Percentiles rank a stretch among this genome's conserved stretches.
Evolutionary conservation across 441 rosid genomes (phyloP).

Genomic region (Populus tomentosa): DNA sequence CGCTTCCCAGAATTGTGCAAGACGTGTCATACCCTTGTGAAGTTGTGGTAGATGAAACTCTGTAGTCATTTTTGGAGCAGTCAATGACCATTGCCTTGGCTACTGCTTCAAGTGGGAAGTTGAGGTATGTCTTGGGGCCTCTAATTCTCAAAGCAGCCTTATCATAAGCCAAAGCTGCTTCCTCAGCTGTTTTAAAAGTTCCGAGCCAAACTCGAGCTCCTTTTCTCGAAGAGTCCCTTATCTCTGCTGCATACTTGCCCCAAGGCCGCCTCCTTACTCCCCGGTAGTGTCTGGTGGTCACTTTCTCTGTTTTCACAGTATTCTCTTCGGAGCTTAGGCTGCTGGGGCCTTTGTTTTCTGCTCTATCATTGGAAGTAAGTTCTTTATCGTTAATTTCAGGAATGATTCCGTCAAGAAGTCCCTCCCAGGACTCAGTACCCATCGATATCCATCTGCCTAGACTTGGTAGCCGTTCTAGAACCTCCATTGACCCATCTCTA

Average conservation of each 20-base stretch:
- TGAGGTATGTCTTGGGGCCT: conserved; percentile 63
- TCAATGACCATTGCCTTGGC: conserved; percentile 34
- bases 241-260: conserved; percentile 98
- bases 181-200: conserved; percentile 76
- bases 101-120: conserved; percentile 57
- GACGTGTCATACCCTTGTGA: conserved; percentile 4
- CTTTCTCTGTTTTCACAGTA: conserved; percentile 16
- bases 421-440: conserved; percentile 70
- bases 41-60: background rate
- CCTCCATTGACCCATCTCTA: conserved; percentile 24
- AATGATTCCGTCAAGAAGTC: conserved; percentile 28
- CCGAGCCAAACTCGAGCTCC: conserved; percentile 97
- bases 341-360: conserved; percentile 5
- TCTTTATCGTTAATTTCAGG: conserved; percentile 17
- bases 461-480: conserved; percentile 40
- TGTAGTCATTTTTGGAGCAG: conserved; percentile 8
- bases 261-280: conserved; percentile 94
- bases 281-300: conserved; percentile 61
- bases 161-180: conserved; percentile 84
- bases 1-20: conserved; percentile 1
- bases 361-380: background rate
- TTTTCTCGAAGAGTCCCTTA: conserved; percentile 78
- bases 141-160: conserved; percentile 82
- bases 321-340: conserved; percentile 2
- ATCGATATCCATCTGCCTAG: conserved; percentile 57